Evolutionary conservation across 495 filamentous ascomycete species (phyloP).

Genomic region (Aspergillus leporis): DNA sequence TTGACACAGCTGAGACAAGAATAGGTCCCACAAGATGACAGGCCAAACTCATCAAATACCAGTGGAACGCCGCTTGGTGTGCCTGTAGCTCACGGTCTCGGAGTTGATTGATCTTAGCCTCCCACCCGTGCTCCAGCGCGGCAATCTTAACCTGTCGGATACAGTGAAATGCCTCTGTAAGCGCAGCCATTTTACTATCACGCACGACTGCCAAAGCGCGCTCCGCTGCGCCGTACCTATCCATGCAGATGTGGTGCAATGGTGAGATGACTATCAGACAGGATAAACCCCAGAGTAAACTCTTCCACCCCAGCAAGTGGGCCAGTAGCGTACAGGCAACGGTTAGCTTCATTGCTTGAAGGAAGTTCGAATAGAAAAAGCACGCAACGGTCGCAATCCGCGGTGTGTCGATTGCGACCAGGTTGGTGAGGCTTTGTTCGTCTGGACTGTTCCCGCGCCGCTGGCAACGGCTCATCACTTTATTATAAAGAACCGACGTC

Average conservation of each 20-base stretch:
- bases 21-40: conserved; percentile 67
- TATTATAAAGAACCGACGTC: background rate
- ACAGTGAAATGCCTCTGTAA: conserved; percentile 70
- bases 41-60: conserved; percentile 42
- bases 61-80: conserved; percentile 59
- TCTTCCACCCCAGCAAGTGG: conserved; percentile 64
- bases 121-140: conserved; percentile 69
- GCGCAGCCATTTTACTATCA: conserved; percentile 66
- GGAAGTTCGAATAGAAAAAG: conserved; percentile 54
- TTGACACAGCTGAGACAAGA: conserved; percentile 63
- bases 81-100: conserved; percentile 59
- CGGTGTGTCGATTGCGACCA: conserved; percentile 68
- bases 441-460: background rate
- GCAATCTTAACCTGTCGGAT: conserved; percentile 80
- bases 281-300: conserved; percentile 59
- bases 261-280: conserved; percentile 59
- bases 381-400: conserved; percentile 60
- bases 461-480: background rate
- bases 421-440: conserved; percentile 64
- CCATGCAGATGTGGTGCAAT: conserved; percentile 61
- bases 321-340: conserved; percentile 60
- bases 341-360: conserved; percentile 47
- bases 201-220: conserved; percentile 65
- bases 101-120: conserved; percentile 59
- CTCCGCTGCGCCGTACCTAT: conserved; percentile 58